Base-by-base conservation (phyloP, 2,329 filamentous ascomycete genomes). In the Botrytis galanthina region DNA sequence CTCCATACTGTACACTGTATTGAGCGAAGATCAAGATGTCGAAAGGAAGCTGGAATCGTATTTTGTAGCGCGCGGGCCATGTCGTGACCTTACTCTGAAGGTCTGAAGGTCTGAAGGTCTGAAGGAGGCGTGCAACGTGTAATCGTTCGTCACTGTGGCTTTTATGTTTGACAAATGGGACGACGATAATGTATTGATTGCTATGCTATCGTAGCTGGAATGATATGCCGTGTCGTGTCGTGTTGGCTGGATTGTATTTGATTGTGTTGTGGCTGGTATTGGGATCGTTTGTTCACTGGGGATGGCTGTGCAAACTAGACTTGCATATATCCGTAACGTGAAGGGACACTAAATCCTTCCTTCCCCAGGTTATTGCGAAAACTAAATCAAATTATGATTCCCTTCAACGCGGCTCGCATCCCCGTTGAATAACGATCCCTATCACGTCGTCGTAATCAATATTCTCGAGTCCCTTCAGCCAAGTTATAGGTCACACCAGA, bases 41-140 rank as follows among this genome's bases (percentile, higher is more conserved):
- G 32, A n/a, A 67, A 69, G 48, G 26, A n/a, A n/a, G n/a, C n/a
- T n/a, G n/a, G n/a, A 59, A 32, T 69, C 66, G 66, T 69, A 32
- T 69, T 44, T 18, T 26, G 66, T 69, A 59, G 66, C 35, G 64
- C 64, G 66, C 66, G 48, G 66, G 51, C 48, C 48, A 59, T 57
- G 42, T 10, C 35, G 35, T n/a, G 44, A 67, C 44, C 29, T 67
- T 26, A 8, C 44, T 37, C 35, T 51, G 32, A 18, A 46, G 64
- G 51, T 37, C 48, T 29, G 32, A 35, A 35, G 64, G 51, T 37
- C 35, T 51, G 32, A 18, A 46, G 64, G 51, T 37, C 48, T 29
- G 32, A 35, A 35, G 64, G 51, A n/a, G n/a, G n/a, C n/a, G n/a
- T n/a, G n/a, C n/a, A n/a, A n/a, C 51, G 67, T 37, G 48, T 44